phyloP scores from a whole-genome alignment of 768 basidiomycete species.

The Auricularia sp. region DNA sequence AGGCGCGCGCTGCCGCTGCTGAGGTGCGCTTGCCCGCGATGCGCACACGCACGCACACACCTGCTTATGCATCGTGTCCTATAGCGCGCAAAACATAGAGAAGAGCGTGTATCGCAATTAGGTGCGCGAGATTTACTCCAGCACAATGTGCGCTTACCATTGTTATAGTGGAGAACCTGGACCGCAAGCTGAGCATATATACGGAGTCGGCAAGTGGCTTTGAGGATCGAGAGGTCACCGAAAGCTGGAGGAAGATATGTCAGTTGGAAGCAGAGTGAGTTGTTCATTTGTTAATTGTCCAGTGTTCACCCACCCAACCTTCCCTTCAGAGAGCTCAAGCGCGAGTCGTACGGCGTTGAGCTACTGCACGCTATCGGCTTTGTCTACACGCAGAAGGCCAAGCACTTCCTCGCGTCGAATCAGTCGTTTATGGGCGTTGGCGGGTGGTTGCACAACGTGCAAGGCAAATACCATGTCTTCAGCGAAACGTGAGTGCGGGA shows the following conservation, averaged over 20 bases:
- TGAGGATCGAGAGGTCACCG: conserved; percentile 58
- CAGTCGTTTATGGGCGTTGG: conserved; percentile 69
- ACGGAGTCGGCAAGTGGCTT: conserved; percentile 65
- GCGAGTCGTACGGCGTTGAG: conserved; percentile 81
- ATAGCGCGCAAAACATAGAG: conserved; percentile 73
- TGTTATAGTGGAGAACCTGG: conserved; percentile 50
- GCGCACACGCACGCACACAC: not conserved
- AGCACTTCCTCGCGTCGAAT: conserved; percentile 70
- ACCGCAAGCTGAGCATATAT: conserved; percentile 77
- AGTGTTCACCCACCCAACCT: conserved; percentile 1
- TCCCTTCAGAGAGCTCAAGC: conserved; percentile 56
- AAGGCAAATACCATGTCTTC: conserved; percentile 87
- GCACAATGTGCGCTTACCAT: not conserved
- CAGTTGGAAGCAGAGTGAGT: conserved; percentile 74
- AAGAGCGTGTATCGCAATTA: conserved; percentile 65
- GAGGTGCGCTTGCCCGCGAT: conserved; percentile 43
- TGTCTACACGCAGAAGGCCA: conserved; percentile 73
- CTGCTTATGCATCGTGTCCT: not conserved
- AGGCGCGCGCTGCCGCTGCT: conserved; percentile 38
- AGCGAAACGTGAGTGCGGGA: conserved; percentile 67
- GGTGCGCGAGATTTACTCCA: not conserved
- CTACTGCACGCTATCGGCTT: conserved; percentile 80
- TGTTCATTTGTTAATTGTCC: not conserved
- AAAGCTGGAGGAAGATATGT: conserved; percentile 70
- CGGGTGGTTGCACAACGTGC: conserved; percentile 87